phyloP scores from a whole-genome alignment of 768 basidiomycete genomes.

The Mycena indigotica region DNA sequence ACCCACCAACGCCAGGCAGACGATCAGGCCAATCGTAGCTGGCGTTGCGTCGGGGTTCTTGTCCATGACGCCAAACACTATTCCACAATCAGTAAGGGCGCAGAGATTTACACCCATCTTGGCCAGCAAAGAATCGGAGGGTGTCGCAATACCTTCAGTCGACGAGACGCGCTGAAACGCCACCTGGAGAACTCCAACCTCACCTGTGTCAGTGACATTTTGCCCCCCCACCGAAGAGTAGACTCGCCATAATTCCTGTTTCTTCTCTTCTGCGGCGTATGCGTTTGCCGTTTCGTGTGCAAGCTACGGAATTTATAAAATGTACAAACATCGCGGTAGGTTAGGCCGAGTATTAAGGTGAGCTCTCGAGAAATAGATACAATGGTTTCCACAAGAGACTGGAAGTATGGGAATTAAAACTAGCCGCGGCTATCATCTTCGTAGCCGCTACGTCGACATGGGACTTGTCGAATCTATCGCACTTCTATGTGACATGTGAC shows the following conservation, averaged over 20 bases:
- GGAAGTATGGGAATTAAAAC: too few species aligned
- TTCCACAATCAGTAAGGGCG: slow-evolving; percentile 26
- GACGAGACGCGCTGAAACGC: slow-evolving; percentile 47
- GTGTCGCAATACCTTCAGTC: slow-evolving; percentile 44
- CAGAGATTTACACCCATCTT: slow-evolving; percentile 26
- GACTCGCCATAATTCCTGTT: slow-evolving; percentile 3
- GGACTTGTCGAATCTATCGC: too few species aligned
- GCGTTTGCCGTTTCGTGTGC: slow-evolving; percentile 74
- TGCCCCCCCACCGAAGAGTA: slow-evolving; percentile 21
- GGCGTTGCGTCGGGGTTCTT: slow-evolving; percentile 47
- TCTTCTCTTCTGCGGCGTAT: slow-evolving; percentile 50
- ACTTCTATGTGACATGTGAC: too few species aligned
- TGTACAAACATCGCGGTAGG: too few species aligned
- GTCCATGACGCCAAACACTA: slow-evolving; percentile 6
- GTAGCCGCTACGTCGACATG: too few species aligned
- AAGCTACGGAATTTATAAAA: too few species aligned
- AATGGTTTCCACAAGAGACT: too few species aligned
- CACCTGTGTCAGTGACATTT: slow-evolving; percentile 29
- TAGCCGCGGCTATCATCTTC: too few species aligned
- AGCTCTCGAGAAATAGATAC: too few species aligned
- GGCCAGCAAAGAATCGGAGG: slow-evolving; percentile 41
- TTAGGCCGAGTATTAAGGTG: too few species aligned
- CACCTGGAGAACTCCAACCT: slow-evolving; percentile 41
- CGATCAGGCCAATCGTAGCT: slow-evolving; percentile 36
- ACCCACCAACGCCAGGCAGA: slow-evolving; percentile 54